These are phyloP conservation scores for Pneumocystis sp. DNA, from an alignment of 1,139 yeast species.

Conservation along the genomic window DNA sequence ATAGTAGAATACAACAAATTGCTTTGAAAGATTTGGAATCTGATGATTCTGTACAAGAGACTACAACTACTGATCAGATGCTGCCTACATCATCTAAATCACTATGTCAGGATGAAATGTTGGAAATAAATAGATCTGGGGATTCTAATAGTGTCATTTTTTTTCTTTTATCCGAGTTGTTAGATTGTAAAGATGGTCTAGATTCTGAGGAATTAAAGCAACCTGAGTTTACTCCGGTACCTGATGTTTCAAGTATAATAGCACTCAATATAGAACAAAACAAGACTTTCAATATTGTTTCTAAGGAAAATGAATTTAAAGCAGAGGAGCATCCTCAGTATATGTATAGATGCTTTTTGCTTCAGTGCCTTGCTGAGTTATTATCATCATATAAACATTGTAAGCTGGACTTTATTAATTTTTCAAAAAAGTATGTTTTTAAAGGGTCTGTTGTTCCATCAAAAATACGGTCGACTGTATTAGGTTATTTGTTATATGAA, in stretches of 20 bases:
- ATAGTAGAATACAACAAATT: slow-evolving; percentile 19
- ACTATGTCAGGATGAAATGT: neutral
- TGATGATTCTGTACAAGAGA: slow-evolving; percentile 9
- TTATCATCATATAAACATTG: slow-evolving; percentile 66
- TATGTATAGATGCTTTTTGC: slow-evolving; percentile 50
- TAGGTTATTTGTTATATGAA: slow-evolving; percentile 65
- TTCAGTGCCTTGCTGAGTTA: slow-evolving; percentile 56
- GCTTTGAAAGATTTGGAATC: slow-evolving; percentile 20
- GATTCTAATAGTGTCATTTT: slow-evolving; percentile 48
- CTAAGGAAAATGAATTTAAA: slow-evolving; percentile 16
- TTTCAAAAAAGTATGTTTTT: slow-evolving; percentile 40
- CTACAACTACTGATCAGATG: slow-evolving; percentile 2
- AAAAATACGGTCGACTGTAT: slow-evolving; percentile 60
- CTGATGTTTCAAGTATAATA: slow-evolving; percentile 9
- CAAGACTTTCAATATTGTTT: slow-evolving; percentile 1
- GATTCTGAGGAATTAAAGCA: slow-evolving; percentile 17
- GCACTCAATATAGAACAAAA: slow-evolving; percentile 17
- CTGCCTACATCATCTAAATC: neutral
- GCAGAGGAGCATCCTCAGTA: slow-evolving; percentile 34
- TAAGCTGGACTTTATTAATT: slow-evolving; percentile 69
- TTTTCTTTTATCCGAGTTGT: slow-evolving; percentile 46
- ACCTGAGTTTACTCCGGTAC: slow-evolving; percentile 8
- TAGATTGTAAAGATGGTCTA: slow-evolving; percentile 28
- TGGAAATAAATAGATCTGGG: slow-evolving; percentile 16
- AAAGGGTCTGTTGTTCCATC: slow-evolving; percentile 18